A percentile compares a stretch with the other conserved stretches of the same genome.
These are phyloP conservation scores for Neopestalotiopsis sp. DNA, from an alignment of 2,329 filamentous ascomycete species.

Conservation along the genomic window DNA sequence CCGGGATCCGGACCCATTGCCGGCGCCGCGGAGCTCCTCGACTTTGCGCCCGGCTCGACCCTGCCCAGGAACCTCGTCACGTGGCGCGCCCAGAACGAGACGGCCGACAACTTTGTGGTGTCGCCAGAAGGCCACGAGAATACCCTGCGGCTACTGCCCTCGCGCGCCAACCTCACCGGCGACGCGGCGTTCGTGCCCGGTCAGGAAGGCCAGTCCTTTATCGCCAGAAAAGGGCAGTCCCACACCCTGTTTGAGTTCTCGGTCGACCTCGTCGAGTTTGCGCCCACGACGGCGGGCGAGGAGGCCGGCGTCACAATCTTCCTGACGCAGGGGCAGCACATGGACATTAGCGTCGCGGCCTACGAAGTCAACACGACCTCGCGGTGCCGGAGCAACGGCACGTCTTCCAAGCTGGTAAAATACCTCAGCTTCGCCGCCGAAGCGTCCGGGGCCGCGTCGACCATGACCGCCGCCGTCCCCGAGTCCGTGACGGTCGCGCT, in stretches of 20 bases:
- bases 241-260: conserved; percentile 58
- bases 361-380: conserved; percentile 32
- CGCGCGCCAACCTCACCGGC: conserved; percentile 33
- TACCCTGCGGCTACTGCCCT: conserved; percentile 33
- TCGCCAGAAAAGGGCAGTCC: conserved; percentile 55
- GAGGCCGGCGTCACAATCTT: conserved; percentile 60
- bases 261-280: conserved; percentile 48
- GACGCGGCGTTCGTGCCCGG: conserved; percentile 33
- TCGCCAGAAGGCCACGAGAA: conserved; percentile 9
- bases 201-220: conserved; percentile 54
- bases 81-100: conserved; percentile 37
- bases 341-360: conserved; percentile 49
- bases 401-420: neutral
- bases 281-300: conserved; percentile 41
- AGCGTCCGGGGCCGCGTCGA: neutral
- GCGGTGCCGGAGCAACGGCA: conserved; percentile 17
- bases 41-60: conserved; percentile 24
- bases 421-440: neutral
- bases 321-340: conserved; percentile 57
- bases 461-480: neutral
- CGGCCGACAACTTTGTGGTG: conserved; percentile 26
- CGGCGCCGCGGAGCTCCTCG: conserved; percentile 27
- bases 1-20: conserved; percentile 29
- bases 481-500: neutral
- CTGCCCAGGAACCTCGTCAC: conserved; percentile 37